Conservation (phyloP, 2,329 filamentous ascomycete species). For the Blumeria hordei region DNA sequence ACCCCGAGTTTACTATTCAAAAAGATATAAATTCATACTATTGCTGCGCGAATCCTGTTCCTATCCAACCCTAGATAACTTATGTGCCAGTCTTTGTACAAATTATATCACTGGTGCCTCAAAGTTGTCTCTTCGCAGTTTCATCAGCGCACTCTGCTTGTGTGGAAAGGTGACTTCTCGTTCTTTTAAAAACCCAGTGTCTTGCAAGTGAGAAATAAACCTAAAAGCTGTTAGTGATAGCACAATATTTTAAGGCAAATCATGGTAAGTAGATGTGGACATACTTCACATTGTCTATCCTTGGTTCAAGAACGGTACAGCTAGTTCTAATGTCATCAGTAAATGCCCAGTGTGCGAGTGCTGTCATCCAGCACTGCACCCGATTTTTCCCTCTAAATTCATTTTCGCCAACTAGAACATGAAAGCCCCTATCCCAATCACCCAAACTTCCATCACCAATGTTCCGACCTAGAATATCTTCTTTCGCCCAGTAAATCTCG, state of each 20-base stretch:
- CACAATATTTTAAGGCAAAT: not conserved
- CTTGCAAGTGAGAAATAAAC: slow-evolving; percentile 41
- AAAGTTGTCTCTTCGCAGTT: slow-evolving; percentile 59
- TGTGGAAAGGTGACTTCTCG: slow-evolving; percentile 71
- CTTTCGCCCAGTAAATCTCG: slow-evolving; percentile 95
- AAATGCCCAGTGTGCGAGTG: slow-evolving; percentile 70
- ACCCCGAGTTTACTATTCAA: no score
- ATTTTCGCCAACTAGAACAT: slow-evolving; percentile 76
- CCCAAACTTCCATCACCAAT: slow-evolving; percentile 37
- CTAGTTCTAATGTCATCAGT: slow-evolving; percentile 58
- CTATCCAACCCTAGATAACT: no score
- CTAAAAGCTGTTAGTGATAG: slow-evolving; percentile 17
- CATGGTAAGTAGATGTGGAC: slow-evolving; percentile 12
- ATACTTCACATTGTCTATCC: slow-evolving; percentile 76
- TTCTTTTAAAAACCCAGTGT: slow-evolving; percentile 64
- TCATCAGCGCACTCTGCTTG: slow-evolving; percentile 76
- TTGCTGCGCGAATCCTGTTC: no score
- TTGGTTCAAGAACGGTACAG: slow-evolving; percentile 64
- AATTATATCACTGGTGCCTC: slow-evolving; percentile 30
- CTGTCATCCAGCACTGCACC: slow-evolving; percentile 59
- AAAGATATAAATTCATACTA: no score
- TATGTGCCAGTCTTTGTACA: no score
- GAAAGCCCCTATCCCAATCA: slow-evolving; percentile 73
- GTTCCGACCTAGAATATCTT: slow-evolving; percentile 53
- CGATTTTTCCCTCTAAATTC: slow-evolving; percentile 62